Evolutionary conservation across 768 basidiomycete genomes (phyloP).

Genomic region (Neoboletus magnificus): DNA sequence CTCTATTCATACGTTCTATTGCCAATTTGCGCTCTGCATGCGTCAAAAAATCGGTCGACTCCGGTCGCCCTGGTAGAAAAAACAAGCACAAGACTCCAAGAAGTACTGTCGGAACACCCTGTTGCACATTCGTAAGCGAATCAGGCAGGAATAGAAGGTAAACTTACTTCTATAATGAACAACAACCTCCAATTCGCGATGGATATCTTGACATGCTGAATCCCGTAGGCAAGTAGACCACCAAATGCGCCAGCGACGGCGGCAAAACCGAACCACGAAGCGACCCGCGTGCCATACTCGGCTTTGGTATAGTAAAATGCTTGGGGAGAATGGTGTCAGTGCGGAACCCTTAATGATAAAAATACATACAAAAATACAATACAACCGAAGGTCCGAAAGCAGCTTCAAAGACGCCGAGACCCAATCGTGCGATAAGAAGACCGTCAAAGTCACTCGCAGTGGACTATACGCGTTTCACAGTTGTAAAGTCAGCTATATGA

Average conservation of each 20-base stretch:
- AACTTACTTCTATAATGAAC: slow-evolving; percentile 27
- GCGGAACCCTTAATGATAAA: slow-evolving; percentile 13
- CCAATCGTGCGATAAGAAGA: slow-evolving; percentile 30
- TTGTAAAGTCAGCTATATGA: not conserved
- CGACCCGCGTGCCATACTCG: slow-evolving; percentile 45
- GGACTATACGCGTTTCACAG: slow-evolving; percentile 16
- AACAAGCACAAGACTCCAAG: slow-evolving; percentile 28
- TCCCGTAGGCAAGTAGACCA: slow-evolving; percentile 52
- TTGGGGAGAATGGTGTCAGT: slow-evolving; percentile 12
- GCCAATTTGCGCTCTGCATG: slow-evolving; percentile 33
- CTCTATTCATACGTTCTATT: slow-evolving; percentile 37
- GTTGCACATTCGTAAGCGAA: not conserved
- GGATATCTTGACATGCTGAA: slow-evolving; percentile 39
- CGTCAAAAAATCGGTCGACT: slow-evolving; percentile 34
- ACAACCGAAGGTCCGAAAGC: slow-evolving; percentile 33
- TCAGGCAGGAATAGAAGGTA: not conserved
- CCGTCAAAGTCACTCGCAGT: slow-evolving; percentile 23
- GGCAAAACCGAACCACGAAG: slow-evolving; percentile 57
- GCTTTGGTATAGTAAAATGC: slow-evolving; percentile 49
- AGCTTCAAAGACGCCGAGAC: slow-evolving; percentile 35
- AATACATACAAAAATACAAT: slow-evolving; percentile 29
- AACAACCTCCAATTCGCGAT: slow-evolving; percentile 42
- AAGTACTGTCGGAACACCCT: slow-evolving; percentile 56
- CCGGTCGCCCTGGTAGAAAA: slow-evolving; percentile 31
- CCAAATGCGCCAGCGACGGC: slow-evolving; percentile 56